Conservation (phyloP, 2,329 filamentous ascomycete species). For the Fusarium sp. region DNA sequence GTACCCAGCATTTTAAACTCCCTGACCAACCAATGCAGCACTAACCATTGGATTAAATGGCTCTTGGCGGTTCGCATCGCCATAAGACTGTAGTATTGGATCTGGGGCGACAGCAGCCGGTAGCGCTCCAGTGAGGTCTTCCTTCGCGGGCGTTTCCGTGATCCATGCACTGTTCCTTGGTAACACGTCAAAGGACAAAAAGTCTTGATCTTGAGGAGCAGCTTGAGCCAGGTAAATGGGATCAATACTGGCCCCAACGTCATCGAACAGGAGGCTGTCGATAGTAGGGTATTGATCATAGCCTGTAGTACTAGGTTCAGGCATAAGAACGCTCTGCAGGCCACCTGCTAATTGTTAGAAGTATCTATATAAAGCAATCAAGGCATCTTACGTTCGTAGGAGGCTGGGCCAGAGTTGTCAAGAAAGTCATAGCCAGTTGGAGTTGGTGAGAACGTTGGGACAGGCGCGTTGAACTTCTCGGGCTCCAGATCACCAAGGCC, state of each 20-base stretch:
- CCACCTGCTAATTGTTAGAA: background rate
- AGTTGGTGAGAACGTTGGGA: background rate
- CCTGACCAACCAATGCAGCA: no score
- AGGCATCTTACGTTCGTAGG: background rate
- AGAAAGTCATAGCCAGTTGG: background rate
- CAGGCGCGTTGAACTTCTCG: background rate
- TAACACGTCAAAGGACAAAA: background rate
- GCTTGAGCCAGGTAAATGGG: background rate
- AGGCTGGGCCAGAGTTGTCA: rapidly evolving
- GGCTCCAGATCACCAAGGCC: no score
- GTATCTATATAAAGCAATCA: rapidly evolving
- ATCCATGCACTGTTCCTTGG: rapidly evolving
- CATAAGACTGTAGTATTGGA: background rate
- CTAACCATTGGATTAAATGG: no score
- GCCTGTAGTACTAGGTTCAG: background rate
- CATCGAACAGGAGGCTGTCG: background rate
- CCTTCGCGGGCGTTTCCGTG: background rate
- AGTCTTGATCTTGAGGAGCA: background rate
- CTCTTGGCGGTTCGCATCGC: rapidly evolving
- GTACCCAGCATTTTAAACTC: background rate
- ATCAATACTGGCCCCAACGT: rapidly evolving
- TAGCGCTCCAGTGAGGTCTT: background rate
- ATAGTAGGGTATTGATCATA: background rate
- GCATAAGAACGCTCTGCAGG: background rate
- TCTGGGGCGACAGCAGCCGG: background rate